Conservation (phyloP, 345 rosid genomes). For the Melaleuca quinquenervia region DNA sequence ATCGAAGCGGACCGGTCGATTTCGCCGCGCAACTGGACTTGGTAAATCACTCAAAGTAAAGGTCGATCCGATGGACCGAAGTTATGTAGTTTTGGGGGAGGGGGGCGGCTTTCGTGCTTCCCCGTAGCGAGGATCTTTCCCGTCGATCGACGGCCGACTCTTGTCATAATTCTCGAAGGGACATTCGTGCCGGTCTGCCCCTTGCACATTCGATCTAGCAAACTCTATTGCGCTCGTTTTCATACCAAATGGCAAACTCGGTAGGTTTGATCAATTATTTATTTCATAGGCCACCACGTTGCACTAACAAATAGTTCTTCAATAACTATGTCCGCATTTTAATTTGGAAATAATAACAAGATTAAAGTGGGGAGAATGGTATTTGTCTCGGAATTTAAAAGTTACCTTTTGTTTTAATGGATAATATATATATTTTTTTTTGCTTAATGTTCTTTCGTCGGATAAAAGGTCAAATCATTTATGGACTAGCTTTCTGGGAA, state of each 20-base stretch:
- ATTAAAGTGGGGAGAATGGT: too few species aligned
- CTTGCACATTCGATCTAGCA: background rate
- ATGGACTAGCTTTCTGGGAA: background rate
- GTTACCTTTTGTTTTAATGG: too few species aligned
- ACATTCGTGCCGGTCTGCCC: background rate
- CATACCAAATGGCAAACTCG: background rate
- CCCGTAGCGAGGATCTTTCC: background rate
- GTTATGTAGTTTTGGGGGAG: background rate
- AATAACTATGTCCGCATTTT: too few species aligned
- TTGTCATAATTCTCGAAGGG: background rate
- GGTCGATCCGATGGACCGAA: background rate
- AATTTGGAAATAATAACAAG: too few species aligned
- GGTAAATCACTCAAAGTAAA: background rate
- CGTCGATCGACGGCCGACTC: background rate
- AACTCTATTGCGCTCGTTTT: background rate
- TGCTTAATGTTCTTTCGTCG: background rate
- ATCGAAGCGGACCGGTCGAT: background rate
- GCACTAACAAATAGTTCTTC: too few species aligned
- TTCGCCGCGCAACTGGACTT: background rate
- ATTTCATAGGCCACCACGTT: too few species aligned
- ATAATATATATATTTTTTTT: too few species aligned
- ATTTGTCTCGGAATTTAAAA: too few species aligned
- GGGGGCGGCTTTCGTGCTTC: background rate
- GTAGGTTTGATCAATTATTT: too few species aligned
- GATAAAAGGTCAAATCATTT: background rate